These are phyloP conservation scores for Gillenia trifoliata DNA, from an alignment of 306 rosid genomes.

Conservation along the genomic window DNA sequence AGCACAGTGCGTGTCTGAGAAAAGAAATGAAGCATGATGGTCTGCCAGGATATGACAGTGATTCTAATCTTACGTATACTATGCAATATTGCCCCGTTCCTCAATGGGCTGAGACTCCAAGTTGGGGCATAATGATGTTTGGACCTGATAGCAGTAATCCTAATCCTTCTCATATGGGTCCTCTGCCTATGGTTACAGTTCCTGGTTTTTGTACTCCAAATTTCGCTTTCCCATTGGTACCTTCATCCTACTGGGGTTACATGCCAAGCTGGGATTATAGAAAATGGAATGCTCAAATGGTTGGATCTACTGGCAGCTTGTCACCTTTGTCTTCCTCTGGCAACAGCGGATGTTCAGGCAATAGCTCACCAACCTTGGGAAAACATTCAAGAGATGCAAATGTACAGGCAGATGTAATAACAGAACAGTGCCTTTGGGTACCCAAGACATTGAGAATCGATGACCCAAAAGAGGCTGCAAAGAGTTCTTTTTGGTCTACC, in stretches of 20 bases:
- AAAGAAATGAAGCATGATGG: slow-evolving; percentile 4
- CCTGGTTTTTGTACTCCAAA: slow-evolving; percentile 37
- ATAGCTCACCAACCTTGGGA: slow-evolving; percentile 43
- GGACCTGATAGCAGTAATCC: slow-evolving; percentile 20
- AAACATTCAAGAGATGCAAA: slow-evolving; percentile 58
- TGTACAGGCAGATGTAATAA: slow-evolving; percentile 22
- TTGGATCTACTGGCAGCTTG: slow-evolving; percentile 32
- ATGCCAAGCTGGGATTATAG: slow-evolving; percentile 34
- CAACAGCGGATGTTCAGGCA: slow-evolving; percentile 28
- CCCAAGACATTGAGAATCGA: slow-evolving; percentile 58
- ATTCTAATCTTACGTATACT: slow-evolving; percentile 28
- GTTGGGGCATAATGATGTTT: slow-evolving; percentile 39
- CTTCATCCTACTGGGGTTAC: slow-evolving; percentile 32
- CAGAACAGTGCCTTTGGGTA: slow-evolving; percentile 51
- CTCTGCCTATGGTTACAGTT: slow-evolving; percentile 35
- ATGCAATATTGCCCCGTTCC: slow-evolving; percentile 36
- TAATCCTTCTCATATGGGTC: slow-evolving; percentile 18
- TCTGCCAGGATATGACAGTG: neutral
- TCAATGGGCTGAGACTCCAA: slow-evolving; percentile 42
- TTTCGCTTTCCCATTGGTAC: slow-evolving; percentile 26
- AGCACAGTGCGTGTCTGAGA: slow-evolving; percentile 21
- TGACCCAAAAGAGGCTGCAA: slow-evolving; percentile 57
- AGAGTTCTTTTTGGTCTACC: slow-evolving; percentile 57
- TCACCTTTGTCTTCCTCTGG: slow-evolving; percentile 34
- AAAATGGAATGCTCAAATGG: slow-evolving; percentile 24